Evolutionary conservation across 2,329 filamentous ascomycete species (phyloP).

Genomic region (Alternaria longipes): DNA sequence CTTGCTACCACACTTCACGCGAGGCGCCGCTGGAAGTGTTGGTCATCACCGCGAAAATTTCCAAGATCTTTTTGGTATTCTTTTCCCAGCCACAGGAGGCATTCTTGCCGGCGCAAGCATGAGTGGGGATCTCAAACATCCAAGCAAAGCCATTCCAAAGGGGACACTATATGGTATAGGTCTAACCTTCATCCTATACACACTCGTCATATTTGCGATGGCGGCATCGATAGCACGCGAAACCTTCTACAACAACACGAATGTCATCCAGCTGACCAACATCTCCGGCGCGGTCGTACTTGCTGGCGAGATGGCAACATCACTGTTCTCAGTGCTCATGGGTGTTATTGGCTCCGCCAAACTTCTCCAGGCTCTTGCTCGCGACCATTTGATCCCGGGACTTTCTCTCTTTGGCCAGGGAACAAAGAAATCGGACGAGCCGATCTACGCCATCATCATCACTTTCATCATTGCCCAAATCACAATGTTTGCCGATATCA

Average conservation of each 20-base stretch:
- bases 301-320: conserved; percentile 82
- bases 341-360: conserved; percentile 87
- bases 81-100: conserved; percentile 76
- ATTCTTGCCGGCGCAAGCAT: conserved; percentile 81
- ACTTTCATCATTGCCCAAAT: conserved; percentile 80
- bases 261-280: conserved; percentile 84
- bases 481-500: conserved; percentile 83
- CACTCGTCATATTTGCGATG: conserved; percentile 79
- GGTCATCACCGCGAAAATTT: conserved; percentile 74
- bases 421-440: conserved; percentile 75
- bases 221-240: conserved; percentile 77
- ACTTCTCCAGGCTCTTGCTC: conserved; percentile 81
- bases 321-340: conserved; percentile 87
- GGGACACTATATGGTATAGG: conserved; percentile 82
- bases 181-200: conserved; percentile 79
- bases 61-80: conserved; percentile 83
- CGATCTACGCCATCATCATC: conserved; percentile 76
- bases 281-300: conserved; percentile 77
- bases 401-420: conserved; percentile 78
- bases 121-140: conserved; percentile 85
- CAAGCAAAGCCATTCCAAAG: conserved; percentile 83
- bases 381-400: conserved; percentile 81
- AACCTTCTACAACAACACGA: conserved; percentile 77
- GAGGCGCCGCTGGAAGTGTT: conserved; percentile 68
- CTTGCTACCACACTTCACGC: conserved; percentile 72